phyloP scores from a whole-genome alignment of 78 protist species.

The Tieghemostelium lacteum region DNA sequence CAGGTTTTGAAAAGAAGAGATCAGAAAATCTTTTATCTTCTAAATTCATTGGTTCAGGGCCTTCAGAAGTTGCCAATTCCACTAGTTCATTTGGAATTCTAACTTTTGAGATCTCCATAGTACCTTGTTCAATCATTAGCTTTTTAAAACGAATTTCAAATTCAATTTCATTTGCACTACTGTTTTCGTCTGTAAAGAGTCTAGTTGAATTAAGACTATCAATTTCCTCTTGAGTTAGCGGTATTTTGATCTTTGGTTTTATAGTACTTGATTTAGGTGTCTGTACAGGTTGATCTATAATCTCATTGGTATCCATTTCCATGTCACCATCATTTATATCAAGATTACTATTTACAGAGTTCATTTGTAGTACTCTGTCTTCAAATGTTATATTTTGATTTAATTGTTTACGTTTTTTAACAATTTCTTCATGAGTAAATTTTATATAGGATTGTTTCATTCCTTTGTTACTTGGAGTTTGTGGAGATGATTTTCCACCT shows the following conservation, averaged over 20 bases:
- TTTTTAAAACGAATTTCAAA: constrained; percentile 40
- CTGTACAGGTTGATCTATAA: not conserved
- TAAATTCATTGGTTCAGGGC: not conserved
- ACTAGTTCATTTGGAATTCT: constrained; percentile 18
- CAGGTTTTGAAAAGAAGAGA: constrained; percentile 14
- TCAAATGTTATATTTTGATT: no score
- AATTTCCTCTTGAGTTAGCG: not conserved
- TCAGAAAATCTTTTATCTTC: constrained; percentile 40
- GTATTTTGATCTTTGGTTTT: no score
- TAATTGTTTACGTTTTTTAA: not conserved
- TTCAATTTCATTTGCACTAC: not conserved
- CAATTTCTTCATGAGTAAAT: constrained; percentile 2
- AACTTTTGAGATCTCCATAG: not conserved
- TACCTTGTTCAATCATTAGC: constrained; percentile 38
- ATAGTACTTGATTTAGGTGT: no score
- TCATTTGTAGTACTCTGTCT: not conserved
- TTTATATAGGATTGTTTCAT: constrained; percentile 19
- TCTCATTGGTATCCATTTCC: no score
- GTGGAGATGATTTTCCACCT: no score
- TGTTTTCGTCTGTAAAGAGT: constrained; percentile 2
- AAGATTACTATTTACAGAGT: no score
- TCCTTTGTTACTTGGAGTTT: no score
- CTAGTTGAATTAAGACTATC: not conserved
- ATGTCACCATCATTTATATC: not conserved
- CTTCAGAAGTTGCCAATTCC: not conserved